These are phyloP conservation scores for Quercus rubra DNA, from an alignment of 306 rosid species.

Conservation along the genomic window DNA sequence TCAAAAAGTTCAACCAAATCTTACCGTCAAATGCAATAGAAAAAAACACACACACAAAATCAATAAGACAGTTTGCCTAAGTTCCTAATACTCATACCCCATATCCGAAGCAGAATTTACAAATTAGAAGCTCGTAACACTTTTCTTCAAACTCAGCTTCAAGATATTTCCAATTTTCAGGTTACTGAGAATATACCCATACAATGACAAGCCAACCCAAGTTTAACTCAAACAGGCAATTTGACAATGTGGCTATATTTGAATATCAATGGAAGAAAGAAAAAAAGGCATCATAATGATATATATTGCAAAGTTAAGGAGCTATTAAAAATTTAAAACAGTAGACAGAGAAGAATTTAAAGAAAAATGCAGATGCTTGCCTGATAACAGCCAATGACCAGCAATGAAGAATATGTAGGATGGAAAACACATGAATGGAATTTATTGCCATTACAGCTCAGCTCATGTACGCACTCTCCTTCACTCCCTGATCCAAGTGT, in stretches of 20 bases:
- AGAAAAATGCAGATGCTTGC: conserved; percentile 37
- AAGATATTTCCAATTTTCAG: not conserved
- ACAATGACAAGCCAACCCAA: not conserved
- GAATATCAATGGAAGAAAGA: not conserved
- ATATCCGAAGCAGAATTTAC: not conserved
- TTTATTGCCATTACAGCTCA: conserved; percentile 78
- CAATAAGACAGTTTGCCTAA: not conserved
- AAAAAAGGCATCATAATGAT: not conserved
- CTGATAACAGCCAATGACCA: conserved; percentile 96
- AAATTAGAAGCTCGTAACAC: not conserved
- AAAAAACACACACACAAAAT: not conserved
- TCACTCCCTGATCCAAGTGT: conserved; percentile 74
- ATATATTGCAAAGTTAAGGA: not conserved
- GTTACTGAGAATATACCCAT: not conserved
- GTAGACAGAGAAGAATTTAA: not conserved
- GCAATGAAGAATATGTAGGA: conserved; percentile 78
- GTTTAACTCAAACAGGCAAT: not conserved
- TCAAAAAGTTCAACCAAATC: not conserved
- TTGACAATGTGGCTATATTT: not conserved
- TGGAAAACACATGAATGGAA: conserved; percentile 90
- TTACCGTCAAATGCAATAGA: not conserved
- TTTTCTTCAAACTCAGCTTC: not conserved
- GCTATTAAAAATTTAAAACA: not conserved
- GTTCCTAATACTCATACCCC: not conserved
- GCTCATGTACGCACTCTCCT: conserved; percentile 82